Percentiles rank a stretch among this genome's conserved stretches.
phyloP scores from a whole-genome alignment of 257 asterid species.

The Lavandula angustifolia region DNA sequence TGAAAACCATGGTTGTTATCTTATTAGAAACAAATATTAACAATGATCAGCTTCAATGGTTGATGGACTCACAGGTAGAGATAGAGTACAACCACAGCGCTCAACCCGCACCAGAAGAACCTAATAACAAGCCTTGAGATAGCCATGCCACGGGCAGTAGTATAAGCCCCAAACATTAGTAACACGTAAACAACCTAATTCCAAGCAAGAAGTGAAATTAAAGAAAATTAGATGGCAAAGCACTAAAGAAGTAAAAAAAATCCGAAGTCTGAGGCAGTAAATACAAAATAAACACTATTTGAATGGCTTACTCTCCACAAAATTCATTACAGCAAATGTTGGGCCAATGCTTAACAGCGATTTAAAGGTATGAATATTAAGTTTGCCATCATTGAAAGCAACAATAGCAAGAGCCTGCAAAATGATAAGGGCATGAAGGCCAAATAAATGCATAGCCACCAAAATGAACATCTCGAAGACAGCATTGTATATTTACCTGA shows the following conservation, averaged over 20 bases:
- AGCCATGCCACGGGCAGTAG: constrained; percentile 96
- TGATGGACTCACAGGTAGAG: constrained; percentile 71
- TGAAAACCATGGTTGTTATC: constrained; percentile 40
- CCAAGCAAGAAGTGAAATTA: constrained; percentile 29
- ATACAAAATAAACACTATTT: constrained; percentile 23
- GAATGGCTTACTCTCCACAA: constrained; percentile 73
- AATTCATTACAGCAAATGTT: constrained; percentile 83
- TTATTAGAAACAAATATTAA: constrained; percentile 36
- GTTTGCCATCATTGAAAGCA: constrained; percentile 70
- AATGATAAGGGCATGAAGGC: constrained; percentile 23
- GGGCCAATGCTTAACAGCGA: constrained; percentile 84
- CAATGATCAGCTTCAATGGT: constrained; percentile 7
- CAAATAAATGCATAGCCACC: constrained; percentile 25
- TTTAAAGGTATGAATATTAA: constrained; percentile 72
- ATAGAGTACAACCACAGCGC: constrained; percentile 69
- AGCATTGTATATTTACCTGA: constrained; percentile 59
- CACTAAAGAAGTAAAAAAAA: constrained; percentile 4
- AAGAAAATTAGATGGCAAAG: constrained; percentile 31
- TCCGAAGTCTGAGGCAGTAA: constrained; percentile 21
- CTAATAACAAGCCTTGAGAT: constrained; percentile 89
- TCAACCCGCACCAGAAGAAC: constrained; percentile 82
- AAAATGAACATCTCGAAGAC: constrained; percentile 24
- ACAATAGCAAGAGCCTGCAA: constrained; percentile 77
- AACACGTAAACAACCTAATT: constrained; percentile 77
- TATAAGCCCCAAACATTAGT: constrained; percentile 93